A percentile compares a stretch with the other conserved stretches of the same genome.
Conservation (phyloP, 495 filamentous ascomycete species). For the Penicillium dipodomyicola region DNA sequence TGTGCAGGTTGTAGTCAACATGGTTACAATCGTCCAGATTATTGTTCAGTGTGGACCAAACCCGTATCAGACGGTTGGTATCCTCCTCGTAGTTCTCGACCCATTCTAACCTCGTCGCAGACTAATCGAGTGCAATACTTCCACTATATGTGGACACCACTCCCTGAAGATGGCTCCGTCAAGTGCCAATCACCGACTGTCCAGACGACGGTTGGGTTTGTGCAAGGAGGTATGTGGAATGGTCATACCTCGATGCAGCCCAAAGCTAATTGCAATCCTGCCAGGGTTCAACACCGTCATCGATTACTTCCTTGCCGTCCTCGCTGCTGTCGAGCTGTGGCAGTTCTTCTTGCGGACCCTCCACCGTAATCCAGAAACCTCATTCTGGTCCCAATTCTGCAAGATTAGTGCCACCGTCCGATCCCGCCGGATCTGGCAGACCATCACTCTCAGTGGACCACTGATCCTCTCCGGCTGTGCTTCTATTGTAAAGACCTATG, state of each 20-base stretch:
- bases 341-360: constrained; percentile 35
- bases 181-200: constrained; percentile 34
- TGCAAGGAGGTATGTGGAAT: constrained; percentile 32
- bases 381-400: constrained; percentile 32
- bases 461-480: constrained; percentile 34
- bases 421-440: constrained; percentile 38
- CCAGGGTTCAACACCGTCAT: constrained; percentile 37
- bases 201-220: constrained; percentile 38
- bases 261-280: neutral
- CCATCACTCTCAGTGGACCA: constrained; percentile 33
- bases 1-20: constrained; percentile 35
- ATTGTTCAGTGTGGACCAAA: constrained; percentile 40
- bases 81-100: neutral
- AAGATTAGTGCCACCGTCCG: constrained; percentile 34
- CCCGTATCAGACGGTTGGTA: constrained; percentile 30
- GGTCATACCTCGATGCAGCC: neutral
- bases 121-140: constrained; percentile 34
- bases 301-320: constrained; percentile 31
- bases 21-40: constrained; percentile 37
- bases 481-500: constrained; percentile 41
- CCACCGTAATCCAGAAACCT: constrained; percentile 25
- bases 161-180: constrained; percentile 35
- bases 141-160: constrained; percentile 43
- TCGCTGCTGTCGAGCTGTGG: constrained; percentile 39
- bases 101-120: constrained; percentile 18